These are phyloP conservation scores for Jamesozyma lodderae DNA, from an alignment of 805 yeast species.

Conservation along the genomic window DNA sequence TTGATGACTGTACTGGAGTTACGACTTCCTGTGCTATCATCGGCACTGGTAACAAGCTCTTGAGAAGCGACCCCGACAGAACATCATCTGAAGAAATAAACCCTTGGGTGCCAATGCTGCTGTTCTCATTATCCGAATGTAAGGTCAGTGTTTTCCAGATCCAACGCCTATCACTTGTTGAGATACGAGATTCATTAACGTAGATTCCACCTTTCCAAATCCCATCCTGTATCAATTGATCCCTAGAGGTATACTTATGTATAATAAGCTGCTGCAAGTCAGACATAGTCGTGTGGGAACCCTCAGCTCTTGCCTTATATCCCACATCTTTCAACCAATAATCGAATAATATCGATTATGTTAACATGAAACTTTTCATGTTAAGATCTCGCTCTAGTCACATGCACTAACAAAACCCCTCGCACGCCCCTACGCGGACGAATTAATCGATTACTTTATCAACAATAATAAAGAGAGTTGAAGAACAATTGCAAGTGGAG, in stretches of 20 bases:
- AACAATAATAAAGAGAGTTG: too few species aligned
- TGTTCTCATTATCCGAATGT: slow-evolving; percentile 8
- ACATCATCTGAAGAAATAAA: neutral
- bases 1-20: neutral
- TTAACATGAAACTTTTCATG: too few species aligned
- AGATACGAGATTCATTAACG: slow-evolving; percentile 4
- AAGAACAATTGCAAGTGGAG: too few species aligned
- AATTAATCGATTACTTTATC: too few species aligned
- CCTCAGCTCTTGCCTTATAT: too few species aligned
- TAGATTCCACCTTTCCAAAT: slow-evolving; percentile 27
- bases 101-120: neutral
- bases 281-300: too few species aligned
- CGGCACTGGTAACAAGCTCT: slow-evolving; percentile 1
- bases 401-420: too few species aligned
- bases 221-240: slow-evolving; percentile 22
- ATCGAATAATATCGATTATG: too few species aligned
- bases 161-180: slow-evolving; percentile 23
- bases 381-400: too few species aligned
- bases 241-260: slow-evolving; percentile 19
- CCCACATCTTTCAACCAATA: too few species aligned
- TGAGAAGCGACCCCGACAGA: neutral
- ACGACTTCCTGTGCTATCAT: neutral
- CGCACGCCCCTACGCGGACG: too few species aligned
- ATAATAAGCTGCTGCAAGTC: slow-evolving; percentile 9
- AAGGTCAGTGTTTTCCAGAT: slow-evolving; percentile 25